Conservation (phyloP, 2,329 filamentous ascomycete genomes). For the Calonectria fujianensis region DNA sequence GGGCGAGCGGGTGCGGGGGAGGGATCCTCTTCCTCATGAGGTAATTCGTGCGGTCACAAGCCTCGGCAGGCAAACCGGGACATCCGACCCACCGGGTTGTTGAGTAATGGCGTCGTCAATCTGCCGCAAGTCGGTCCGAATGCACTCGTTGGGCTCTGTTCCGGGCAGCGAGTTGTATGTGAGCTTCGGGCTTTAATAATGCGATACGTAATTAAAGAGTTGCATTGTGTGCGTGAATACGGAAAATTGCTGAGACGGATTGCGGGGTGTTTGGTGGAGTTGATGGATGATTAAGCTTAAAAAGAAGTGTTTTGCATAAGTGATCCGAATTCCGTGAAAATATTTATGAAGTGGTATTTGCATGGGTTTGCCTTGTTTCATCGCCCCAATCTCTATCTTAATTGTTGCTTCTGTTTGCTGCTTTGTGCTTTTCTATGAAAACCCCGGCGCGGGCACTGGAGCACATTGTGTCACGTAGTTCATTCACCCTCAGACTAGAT, state of each 20-base stretch:
- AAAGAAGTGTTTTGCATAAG: not conserved
- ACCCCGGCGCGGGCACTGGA: not conserved
- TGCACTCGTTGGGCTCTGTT: not conserved
- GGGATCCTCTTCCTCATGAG: not conserved
- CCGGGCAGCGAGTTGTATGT: constrained; percentile 5
- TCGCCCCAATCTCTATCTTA: not conserved
- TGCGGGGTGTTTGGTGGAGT: constrained; percentile 11
- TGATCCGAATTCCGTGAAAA: not conserved
- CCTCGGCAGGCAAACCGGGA: constrained; percentile 16
- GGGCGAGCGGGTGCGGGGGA: not conserved
- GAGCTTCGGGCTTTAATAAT: not conserved
- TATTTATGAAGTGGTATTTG: not conserved
- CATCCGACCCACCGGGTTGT: not conserved
- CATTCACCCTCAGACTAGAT: not conserved
- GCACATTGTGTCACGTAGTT: not conserved
- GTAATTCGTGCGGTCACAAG: not conserved
- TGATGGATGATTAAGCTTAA: constrained; percentile 14
- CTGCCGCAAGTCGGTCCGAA: constrained; percentile 16
- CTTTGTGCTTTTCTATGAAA: not conserved
- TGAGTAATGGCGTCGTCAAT: not conserved
- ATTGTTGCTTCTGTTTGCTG: not conserved
- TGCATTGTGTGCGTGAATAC: not conserved
- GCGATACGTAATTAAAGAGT: not conserved
- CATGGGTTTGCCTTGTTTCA: not conserved
- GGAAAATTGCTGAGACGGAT: not conserved